phyloP scores from a whole-genome alignment of 2,329 filamentous ascomycete genomes.

The Fusarium buharicum region DNA sequence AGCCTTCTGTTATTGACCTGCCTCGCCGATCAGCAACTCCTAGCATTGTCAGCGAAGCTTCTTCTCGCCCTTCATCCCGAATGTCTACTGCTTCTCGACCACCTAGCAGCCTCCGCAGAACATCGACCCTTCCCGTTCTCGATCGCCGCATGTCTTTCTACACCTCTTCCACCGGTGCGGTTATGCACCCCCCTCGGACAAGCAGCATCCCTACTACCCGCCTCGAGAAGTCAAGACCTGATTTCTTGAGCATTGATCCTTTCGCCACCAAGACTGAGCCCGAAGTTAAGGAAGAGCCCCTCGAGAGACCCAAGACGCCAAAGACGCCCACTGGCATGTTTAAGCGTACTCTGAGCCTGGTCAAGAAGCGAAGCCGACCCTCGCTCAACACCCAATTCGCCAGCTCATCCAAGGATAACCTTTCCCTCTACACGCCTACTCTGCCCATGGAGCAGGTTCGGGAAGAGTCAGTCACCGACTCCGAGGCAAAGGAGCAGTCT shows the following conservation, averaged over 20 bases:
- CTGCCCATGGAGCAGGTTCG: slow-evolving; percentile 51
- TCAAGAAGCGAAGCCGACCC: slow-evolving; percentile 65
- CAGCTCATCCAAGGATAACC: slow-evolving; percentile 50
- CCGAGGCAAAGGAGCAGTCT: slow-evolving; percentile 21
- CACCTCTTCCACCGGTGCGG: slow-evolving; percentile 49
- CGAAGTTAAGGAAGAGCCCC: slow-evolving; percentile 46
- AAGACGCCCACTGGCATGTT: slow-evolving; percentile 59
- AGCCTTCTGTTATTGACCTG: slow-evolving; percentile 67
- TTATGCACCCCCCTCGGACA: slow-evolving; percentile 55
- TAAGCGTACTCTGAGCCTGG: slow-evolving; percentile 64
- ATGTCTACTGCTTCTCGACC: slow-evolving; percentile 34
- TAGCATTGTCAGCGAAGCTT: slow-evolving; percentile 47
- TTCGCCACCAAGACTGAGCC: slow-evolving; percentile 55
- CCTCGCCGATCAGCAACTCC: slow-evolving; percentile 58
- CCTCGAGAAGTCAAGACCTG: slow-evolving; percentile 53
- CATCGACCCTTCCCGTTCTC: slow-evolving; percentile 48
- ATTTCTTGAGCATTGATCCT: slow-evolving; percentile 66
- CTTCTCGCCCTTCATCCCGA: slow-evolving; percentile 42
- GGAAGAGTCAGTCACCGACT: slow-evolving; percentile 46
- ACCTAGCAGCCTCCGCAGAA: slow-evolving; percentile 45
- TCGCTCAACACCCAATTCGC: slow-evolving; percentile 54
- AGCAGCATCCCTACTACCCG: slow-evolving; percentile 55
- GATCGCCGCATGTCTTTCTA: slow-evolving; percentile 50
- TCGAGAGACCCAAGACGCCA: slow-evolving; percentile 51
- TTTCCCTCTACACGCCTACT: slow-evolving; percentile 42